These are phyloP conservation scores for Cladosporium sp. DNA, from an alignment of 2,329 filamentous ascomycete genomes.

Conservation along the genomic window DNA sequence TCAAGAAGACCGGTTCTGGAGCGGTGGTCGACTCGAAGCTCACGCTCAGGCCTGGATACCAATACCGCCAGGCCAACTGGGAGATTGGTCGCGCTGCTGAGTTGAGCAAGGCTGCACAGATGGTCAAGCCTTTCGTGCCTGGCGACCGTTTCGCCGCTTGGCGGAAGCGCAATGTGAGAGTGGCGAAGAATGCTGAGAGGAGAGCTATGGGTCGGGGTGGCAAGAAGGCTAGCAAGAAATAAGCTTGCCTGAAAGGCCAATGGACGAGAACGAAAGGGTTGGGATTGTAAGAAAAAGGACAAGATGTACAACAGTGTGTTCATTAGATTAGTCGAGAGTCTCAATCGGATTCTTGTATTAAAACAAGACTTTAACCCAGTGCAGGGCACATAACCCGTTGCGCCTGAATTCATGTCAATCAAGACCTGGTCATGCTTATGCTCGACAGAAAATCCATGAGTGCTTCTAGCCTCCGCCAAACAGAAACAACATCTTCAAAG, in stretches of 20 bases:
- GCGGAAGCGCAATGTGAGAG: conserved; percentile 54
- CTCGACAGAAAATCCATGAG: too few relatives aligned
- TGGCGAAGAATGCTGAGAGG: conserved; percentile 50
- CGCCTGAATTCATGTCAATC: too few relatives aligned
- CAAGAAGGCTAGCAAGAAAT: conserved; percentile 23
- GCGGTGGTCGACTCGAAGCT: conserved; percentile 30
- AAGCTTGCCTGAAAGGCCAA: not conserved
- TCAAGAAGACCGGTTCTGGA: conserved; percentile 30
- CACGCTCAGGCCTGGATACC: conserved; percentile 53
- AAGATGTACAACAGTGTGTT: conserved; percentile 12
- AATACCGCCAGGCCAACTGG: conserved; percentile 63
- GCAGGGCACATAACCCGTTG: too few relatives aligned
- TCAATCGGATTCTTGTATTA: too few relatives aligned
- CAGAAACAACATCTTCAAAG: too few relatives aligned
- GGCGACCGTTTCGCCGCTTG: conserved; percentile 62
- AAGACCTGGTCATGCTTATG: too few relatives aligned
- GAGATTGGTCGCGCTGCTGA: conserved; percentile 62
- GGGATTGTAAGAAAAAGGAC: conserved; percentile 1
- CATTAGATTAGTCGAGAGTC: not conserved
- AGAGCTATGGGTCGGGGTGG: conserved; percentile 48
- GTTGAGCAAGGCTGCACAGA: conserved; percentile 48
- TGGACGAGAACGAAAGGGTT: not conserved
- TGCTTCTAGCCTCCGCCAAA: too few relatives aligned
- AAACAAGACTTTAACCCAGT: too few relatives aligned
- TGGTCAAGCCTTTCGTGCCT: conserved; percentile 52